Evolutionary conservation across 768 basidiomycete species (phyloP).

Genomic region (Lepiota brunneoincarnata): DNA sequence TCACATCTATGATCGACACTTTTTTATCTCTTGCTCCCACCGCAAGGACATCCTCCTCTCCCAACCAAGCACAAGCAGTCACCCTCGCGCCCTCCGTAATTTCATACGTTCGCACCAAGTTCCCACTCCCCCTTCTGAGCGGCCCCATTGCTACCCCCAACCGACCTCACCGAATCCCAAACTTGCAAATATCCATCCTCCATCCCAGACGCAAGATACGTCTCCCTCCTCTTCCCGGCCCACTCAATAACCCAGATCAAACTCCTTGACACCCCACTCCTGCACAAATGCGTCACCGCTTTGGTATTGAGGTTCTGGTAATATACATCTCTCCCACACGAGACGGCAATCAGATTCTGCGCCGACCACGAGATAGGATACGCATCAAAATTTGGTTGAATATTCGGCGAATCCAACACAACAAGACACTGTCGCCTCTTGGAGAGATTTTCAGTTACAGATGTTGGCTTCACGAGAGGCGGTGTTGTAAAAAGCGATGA

Average conservation of each 20-base stretch:
- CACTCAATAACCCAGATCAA: constrained; percentile 49
- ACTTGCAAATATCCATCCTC: constrained; percentile 48
- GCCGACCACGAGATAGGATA: constrained; percentile 62
- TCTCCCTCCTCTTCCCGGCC: constrained; percentile 38
- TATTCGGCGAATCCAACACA: constrained; percentile 64
- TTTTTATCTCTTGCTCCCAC: constrained; percentile 63
- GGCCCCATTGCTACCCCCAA: constrained; percentile 23
- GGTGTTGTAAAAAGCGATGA: constrained; percentile 45
- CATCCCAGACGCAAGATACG: constrained; percentile 50
- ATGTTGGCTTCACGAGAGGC: constrained; percentile 30
- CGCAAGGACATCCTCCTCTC: constrained; percentile 51
- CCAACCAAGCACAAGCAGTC: constrained; percentile 45
- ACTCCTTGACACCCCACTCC: constrained; percentile 28
- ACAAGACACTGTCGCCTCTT: constrained; percentile 52
- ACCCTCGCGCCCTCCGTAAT: constrained; percentile 23
- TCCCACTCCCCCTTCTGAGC: neutral
- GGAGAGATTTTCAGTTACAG: constrained; percentile 57
- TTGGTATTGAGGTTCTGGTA: constrained; percentile 61
- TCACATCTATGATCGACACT: constrained; percentile 64
- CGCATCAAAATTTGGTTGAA: constrained; percentile 50
- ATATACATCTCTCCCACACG: constrained; percentile 56
- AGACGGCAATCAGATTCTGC: constrained; percentile 59
- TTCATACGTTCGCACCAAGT: constrained; percentile 11
- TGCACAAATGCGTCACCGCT: constrained; percentile 49
- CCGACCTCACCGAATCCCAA: constrained; percentile 42